Base-by-base conservation (phyloP, 106 monocot genomes). In the Hemerocallis citrina region DNA sequence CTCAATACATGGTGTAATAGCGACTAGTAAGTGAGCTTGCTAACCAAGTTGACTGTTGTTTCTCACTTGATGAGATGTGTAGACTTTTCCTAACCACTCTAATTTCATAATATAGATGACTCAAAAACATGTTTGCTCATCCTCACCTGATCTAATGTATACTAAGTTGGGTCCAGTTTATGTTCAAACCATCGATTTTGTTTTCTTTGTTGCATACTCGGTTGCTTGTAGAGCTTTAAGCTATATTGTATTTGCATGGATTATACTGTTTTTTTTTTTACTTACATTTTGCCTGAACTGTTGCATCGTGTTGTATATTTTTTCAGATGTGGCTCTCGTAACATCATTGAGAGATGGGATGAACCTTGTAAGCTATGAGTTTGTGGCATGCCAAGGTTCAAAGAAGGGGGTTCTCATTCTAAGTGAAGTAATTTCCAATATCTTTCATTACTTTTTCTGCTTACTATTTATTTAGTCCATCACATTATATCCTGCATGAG, bases 301-400 rank as follows among this genome's bases (percentile, higher is more conserved):
- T 36, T 57, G 3, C 56, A 28, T 61, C 16, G 15, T 52, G 29
- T 52, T 39, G 21, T 34, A 12, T 36, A 35, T 13, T n/a, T 57
- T 30, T 73, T 23, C 51, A 96, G 95, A 96, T 77, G 90, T 96
- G 42, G 90, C 90, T 41, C 80, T 96, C 64, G 95, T 96, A 63
- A 96, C 95, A 60, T 96, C 95, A 57, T 57, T 96, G 48, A 74
- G 95, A 65, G 95, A 96, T 81, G 95, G 95, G 38, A 96, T 96
- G 95, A 96, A 96, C 63, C 90, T 96, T 62, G 95, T 96, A 32
- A 96, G 95, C 81, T 96, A 96, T 68, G 95, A 96, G 57, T 96
- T 86, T 59, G 95, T 96, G 37, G 90, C 95, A 59, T 96, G 95
- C 76, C 95, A 96, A 58, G 90, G 86, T 17, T 74, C 74, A 31